Evolutionary conservation across 2,329 filamentous ascomycete species (phyloP).

Genomic region (Talaromyces sp.): DNA sequence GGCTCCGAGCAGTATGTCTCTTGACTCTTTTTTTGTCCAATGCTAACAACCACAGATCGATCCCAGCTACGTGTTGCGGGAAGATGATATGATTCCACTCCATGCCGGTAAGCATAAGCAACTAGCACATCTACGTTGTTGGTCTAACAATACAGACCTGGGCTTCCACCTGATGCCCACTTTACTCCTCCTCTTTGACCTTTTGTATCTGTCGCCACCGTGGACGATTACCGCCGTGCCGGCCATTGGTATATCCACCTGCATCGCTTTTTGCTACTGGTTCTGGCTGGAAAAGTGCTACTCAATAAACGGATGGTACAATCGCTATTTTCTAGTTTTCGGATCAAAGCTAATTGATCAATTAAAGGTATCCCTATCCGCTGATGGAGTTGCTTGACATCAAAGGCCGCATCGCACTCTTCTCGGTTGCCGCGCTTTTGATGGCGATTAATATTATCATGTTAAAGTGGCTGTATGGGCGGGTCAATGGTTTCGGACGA

Average conservation of each 20-base stretch:
- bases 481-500: slow-evolving; percentile 35
- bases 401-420: slow-evolving; percentile 62
- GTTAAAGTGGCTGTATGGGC: slow-evolving; percentile 65
- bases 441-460: slow-evolving; percentile 66
- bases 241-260: slow-evolving; percentile 44
- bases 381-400: slow-evolving; percentile 67
- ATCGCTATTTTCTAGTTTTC: neutral
- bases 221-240: slow-evolving; percentile 53
- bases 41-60: slow-evolving; percentile 29
- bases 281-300: slow-evolving; percentile 60
- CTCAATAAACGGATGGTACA: slow-evolving; percentile 52
- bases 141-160: slow-evolving; percentile 27
- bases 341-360: slow-evolving; percentile 13
- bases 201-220: slow-evolving; percentile 55
- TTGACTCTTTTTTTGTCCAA: neutral
- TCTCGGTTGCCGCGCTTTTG: slow-evolving; percentile 61
- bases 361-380: slow-evolving; percentile 77
- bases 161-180: slow-evolving; percentile 50
- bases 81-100: slow-evolving; percentile 32
- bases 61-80: slow-evolving; percentile 46
- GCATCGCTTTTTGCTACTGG: slow-evolving; percentile 57
- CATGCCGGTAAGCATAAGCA: slow-evolving; percentile 26
- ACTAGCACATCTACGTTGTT: neutral
- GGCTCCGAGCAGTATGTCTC: slow-evolving; percentile 43
- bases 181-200: slow-evolving; percentile 49